These are phyloP conservation scores for Fusarium haematococcum DNA, from an alignment of 2,329 filamentous ascomycete species.

Conservation along the genomic window DNA sequence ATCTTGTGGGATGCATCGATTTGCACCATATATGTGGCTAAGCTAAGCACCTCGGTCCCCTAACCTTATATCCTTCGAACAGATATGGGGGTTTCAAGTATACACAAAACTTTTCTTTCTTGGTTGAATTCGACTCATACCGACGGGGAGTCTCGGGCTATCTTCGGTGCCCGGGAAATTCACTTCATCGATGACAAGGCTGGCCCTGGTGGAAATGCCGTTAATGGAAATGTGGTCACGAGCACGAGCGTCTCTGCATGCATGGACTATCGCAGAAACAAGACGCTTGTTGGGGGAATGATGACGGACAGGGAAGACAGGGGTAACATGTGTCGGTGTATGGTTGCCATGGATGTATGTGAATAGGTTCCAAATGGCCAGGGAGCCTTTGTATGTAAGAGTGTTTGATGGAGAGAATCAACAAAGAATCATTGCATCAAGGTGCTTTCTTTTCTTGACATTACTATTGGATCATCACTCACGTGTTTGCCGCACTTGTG, in stretches of 20 bases:
- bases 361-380: not conserved
- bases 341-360: not conserved
- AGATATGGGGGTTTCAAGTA: conserved; percentile 10
- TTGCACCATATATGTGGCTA: not conserved
- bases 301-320: not conserved
- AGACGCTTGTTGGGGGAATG: conserved; percentile 9
- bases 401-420: conserved; percentile 11
- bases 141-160: not conserved
- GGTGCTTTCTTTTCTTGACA: not conserved
- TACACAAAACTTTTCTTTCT: conserved; percentile 6
- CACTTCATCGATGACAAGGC: not conserved
- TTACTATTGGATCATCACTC: not conserved
- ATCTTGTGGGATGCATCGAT: conserved; percentile 8
- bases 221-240: conserved; percentile 13
- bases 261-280: conserved; percentile 1
- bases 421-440: conserved; percentile 15
- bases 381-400: conserved; percentile 3
- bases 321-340: not conserved
- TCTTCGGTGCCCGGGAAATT: not conserved
- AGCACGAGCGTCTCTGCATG: conserved; percentile 10
- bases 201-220: not conserved
- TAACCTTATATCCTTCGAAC: conserved; percentile 6
- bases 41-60: not conserved
- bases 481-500: not conserved
- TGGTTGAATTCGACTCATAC: not conserved